A percentile compares a stretch with the other conserved stretches of the same genome.
Conservation (phyloP, 176 grass and related monocot species). For the Thinopyrum elongatum region DNA sequence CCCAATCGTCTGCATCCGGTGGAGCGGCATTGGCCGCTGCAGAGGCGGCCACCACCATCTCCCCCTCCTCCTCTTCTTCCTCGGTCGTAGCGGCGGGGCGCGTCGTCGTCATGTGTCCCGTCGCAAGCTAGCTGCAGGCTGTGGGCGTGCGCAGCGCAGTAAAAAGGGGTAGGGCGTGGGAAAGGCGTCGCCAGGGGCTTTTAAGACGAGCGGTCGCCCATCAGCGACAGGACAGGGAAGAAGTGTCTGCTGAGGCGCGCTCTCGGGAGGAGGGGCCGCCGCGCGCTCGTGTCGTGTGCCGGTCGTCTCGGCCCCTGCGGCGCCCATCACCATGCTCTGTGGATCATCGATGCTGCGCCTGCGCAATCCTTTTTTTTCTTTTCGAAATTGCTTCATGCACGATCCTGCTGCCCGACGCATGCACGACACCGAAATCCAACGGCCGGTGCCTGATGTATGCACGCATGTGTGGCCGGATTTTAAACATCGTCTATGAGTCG, state of each 20-base stretch:
- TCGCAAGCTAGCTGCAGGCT: background rate
- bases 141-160: constrained; percentile 11
- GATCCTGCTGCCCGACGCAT: no score
- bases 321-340: background rate
- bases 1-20: background rate
- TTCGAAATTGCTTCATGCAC: no score
- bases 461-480: no score
- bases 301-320: background rate
- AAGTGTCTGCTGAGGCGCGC: background rate
- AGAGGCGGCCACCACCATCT: background rate
- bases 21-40: background rate
- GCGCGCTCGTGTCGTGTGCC: constrained; percentile 17
- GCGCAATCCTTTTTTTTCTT: background rate
- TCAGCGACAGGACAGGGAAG: constrained; percentile 28
- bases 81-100: background rate
- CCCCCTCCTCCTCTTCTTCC: background rate
- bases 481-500: no score
- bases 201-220: constrained; percentile 34
- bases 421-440: no score
- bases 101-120: background rate
- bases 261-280: background rate
- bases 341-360: background rate
- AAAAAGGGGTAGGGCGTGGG: background rate
- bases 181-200: constrained; percentile 16
- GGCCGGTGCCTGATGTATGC: no score